Evolutionary conservation across 2,329 filamentous ascomycete genomes (phyloP).

Genomic region (Penicillium freii): DNA sequence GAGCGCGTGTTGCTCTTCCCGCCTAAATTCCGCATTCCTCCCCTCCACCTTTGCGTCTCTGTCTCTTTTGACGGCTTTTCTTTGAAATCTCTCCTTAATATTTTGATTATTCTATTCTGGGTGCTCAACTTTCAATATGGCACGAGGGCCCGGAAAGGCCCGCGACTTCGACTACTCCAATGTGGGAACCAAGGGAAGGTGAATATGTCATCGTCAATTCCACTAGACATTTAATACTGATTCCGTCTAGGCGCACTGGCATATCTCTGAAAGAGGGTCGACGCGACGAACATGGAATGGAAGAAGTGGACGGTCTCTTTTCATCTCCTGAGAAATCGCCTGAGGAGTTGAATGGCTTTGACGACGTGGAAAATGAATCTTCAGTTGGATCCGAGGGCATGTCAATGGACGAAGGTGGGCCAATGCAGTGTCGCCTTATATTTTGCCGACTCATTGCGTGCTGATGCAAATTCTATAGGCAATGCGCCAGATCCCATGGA

Average conservation of each 20-base stretch:
- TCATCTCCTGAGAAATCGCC: slow-evolving; percentile 76
- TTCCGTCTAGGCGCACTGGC: slow-evolving; percentile 73
- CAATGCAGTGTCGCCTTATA: background rate
- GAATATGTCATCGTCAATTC: slow-evolving; percentile 9
- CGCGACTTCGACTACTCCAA: slow-evolving; percentile 51
- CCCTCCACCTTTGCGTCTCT: slow-evolving; percentile 15
- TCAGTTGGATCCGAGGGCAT: slow-evolving; percentile 58
- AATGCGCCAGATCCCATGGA: slow-evolving; percentile 44
- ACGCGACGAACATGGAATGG: slow-evolving; percentile 89
- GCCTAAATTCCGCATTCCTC: slow-evolving; percentile 25
- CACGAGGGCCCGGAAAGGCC: slow-evolving; percentile 41
- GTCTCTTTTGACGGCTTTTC: background rate
- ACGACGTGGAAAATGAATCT: slow-evolving; percentile 41
- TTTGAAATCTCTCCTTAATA: background rate
- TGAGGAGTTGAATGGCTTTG: slow-evolving; percentile 32
- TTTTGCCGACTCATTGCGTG: background rate
- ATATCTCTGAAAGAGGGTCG: slow-evolving; percentile 75
- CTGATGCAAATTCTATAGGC: slow-evolving; percentile 28
- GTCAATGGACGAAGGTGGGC: slow-evolving; percentile 63
- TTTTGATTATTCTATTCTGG: slow-evolving; percentile 9
- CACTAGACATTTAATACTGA: slow-evolving; percentile 13
- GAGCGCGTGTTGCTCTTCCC: slow-evolving; percentile 19
- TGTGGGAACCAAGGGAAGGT: slow-evolving; percentile 50
- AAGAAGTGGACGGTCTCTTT: slow-evolving; percentile 81
- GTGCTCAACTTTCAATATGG: slow-evolving; percentile 34